Percentiles rank a stretch among this genome's conserved stretches.
phyloP scores from a whole-genome alignment of 2,329 filamentous ascomycete species.

The Colletotrichum higginsianum region DNA sequence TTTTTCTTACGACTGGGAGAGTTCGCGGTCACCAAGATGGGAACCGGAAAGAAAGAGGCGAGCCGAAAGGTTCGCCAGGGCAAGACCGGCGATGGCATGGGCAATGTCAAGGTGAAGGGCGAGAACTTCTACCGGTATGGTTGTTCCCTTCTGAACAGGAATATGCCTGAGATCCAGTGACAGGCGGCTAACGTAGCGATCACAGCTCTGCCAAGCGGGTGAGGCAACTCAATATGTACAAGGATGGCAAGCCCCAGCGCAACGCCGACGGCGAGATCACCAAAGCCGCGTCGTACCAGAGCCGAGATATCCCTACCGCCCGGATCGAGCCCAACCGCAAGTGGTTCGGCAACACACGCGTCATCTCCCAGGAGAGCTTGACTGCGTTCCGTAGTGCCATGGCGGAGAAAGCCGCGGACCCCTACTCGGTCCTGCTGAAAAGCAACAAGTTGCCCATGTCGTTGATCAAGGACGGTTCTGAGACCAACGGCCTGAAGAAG shows the following conservation, averaged over 20 bases:
- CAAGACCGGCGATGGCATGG: conserved; percentile 88
- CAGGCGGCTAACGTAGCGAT: background rate
- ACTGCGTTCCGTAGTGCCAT: conserved; percentile 92
- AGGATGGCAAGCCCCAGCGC: conserved; percentile 85
- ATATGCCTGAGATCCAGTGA: background rate
- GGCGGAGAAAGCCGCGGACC: conserved; percentile 89
- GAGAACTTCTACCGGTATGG: conserved; percentile 95
- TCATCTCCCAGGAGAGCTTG: conserved; percentile 90
- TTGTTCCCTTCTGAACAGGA: conserved; percentile 4
- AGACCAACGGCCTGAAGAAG: conserved; percentile 86
- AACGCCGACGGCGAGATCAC: conserved; percentile 89
- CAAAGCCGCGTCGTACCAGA: conserved; percentile 88
- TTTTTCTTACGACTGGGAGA: conserved; percentile 45
- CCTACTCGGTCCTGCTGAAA: conserved; percentile 95
- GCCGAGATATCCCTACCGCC: conserved; percentile 83
- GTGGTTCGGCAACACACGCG: conserved; percentile 96
- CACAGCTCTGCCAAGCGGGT: conserved; percentile 83
- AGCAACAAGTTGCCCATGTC: conserved; percentile 98
- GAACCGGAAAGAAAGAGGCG: conserved; percentile 92
- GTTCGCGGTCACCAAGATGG: conserved; percentile 70
- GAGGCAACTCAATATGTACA: conserved; percentile 90
- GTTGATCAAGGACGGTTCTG: conserved; percentile 85
- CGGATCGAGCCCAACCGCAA: conserved; percentile 96
- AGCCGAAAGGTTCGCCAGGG: conserved; percentile 87
- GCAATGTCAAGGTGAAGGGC: conserved; percentile 92